These are phyloP conservation scores for Rhizoctonia solani DNA, from an alignment of 1,284 basidiomycete species.

Conservation along the genomic window DNA sequence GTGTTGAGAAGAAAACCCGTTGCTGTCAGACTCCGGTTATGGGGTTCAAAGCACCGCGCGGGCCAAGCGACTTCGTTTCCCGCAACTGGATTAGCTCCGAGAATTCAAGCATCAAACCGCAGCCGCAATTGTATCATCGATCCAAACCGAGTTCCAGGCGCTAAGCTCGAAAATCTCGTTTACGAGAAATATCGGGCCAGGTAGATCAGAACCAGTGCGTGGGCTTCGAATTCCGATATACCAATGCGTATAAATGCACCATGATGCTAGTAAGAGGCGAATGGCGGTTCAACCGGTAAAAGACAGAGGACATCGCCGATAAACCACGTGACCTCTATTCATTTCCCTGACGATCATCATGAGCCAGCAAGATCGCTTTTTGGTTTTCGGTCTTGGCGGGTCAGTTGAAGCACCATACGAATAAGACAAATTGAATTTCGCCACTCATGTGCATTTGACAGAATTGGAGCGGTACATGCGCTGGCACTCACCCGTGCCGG, in stretches of 20 bases:
- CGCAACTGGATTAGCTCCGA: neutral
- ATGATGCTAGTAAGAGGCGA: neutral
- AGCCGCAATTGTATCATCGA: neutral
- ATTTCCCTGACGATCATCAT: conserved; percentile 4
- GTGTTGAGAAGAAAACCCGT: neutral
- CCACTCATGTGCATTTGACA: neutral
- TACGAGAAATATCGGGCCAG: neutral
- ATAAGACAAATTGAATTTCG: neutral
- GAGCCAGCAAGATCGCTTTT: neutral
- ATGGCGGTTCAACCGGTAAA: neutral
- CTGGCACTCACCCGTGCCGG: conserved; percentile 17
- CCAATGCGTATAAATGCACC: neutral
- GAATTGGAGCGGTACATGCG: conserved; percentile 30
- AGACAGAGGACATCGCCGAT: neutral
- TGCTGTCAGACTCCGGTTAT: neutral
- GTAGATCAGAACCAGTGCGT: neutral
- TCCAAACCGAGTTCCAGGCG: neutral
- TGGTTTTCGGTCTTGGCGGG: conserved; percentile 36
- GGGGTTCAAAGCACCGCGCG: neutral
- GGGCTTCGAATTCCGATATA: neutral
- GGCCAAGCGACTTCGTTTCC: neutral
- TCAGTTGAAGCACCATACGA: conserved; percentile 3
- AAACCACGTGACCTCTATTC: conserved; percentile 3
- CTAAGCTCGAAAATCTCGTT: neutral
- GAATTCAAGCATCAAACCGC: conserved; percentile 8